Conservation (phyloP, 305 asterid species). For the Fraxinus nigra region DNA sequence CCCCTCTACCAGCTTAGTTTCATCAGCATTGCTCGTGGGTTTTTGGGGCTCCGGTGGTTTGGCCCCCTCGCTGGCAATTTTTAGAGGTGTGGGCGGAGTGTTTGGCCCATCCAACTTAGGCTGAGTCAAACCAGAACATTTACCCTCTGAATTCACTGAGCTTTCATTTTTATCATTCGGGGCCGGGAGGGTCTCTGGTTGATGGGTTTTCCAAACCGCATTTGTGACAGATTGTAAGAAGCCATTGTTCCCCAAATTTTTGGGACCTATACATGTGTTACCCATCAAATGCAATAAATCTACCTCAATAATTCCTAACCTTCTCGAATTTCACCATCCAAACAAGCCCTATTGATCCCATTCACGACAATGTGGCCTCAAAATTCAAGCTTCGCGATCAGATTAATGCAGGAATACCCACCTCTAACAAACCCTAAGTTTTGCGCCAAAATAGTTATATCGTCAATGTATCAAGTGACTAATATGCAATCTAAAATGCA, state of each 20-base stretch:
- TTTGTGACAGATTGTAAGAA: constrained; percentile 72
- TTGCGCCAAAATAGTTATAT: constrained; percentile 6
- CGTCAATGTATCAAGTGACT: constrained; percentile 5
- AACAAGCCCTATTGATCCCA: constrained; percentile 31
- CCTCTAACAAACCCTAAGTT: constrained; percentile 17
- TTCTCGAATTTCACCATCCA: constrained; percentile 32
- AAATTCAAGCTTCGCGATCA: background rate
- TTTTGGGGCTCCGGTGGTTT: constrained; percentile 21
- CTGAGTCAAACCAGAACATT: constrained; percentile 15
- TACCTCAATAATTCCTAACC: constrained; percentile 20
- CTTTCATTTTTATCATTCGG: constrained; percentile 30
- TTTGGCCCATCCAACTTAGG: constrained; percentile 30
- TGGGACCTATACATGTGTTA: constrained; percentile 69
- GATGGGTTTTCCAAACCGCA: constrained; percentile 61
- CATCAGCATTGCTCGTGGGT: constrained; percentile 4
- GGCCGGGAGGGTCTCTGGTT: constrained; percentile 42
- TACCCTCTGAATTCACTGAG: constrained; percentile 29
- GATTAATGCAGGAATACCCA: constrained; percentile 15
- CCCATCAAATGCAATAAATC: constrained; percentile 53
- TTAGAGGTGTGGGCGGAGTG: constrained; percentile 49
- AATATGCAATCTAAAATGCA: constrained; percentile 2
- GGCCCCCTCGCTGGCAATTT: constrained; percentile 33
- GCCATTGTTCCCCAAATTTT: constrained; percentile 51
- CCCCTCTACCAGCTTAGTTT: constrained; percentile 32
- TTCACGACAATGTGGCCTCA: constrained; percentile 21